phyloP scores from a whole-genome alignment of 805 yeast species.

The Phaffomyces antillensis region DNA sequence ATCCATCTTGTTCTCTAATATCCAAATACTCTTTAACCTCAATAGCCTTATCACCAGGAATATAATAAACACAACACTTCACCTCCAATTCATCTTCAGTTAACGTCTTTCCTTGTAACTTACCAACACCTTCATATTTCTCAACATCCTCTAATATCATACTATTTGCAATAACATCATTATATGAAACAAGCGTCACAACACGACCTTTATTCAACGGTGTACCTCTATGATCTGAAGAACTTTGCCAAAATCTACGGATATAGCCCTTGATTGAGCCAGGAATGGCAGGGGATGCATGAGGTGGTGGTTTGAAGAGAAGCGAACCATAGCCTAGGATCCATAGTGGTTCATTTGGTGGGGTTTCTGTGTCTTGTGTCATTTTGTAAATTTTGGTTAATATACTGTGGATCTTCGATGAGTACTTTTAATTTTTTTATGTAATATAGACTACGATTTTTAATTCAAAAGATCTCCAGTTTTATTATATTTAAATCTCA shows the following conservation, averaged over 20 bases:
- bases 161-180: slow-evolving; percentile 38
- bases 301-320: slow-evolving; percentile 86
- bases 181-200: slow-evolving; percentile 65
- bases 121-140: slow-evolving; percentile 9
- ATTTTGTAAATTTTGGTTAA: not conserved
- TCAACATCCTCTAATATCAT: slow-evolving; percentile 37
- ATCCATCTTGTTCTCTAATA: slow-evolving; percentile 84
- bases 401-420: too few relatives aligned
- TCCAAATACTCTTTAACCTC: slow-evolving; percentile 67
- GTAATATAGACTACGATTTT: too few relatives aligned
- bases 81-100: slow-evolving; percentile 36
- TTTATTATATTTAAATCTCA: too few relatives aligned
- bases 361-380: not conserved
- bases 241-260: slow-evolving; percentile 87
- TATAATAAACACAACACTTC: slow-evolving; percentile 81
- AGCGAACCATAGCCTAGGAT: slow-evolving; percentile 87
- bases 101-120: too few relatives aligned
- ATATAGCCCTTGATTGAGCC: slow-evolving; percentile 73
- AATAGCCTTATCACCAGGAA: slow-evolving; percentile 54
- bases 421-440: too few relatives aligned
- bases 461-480: too few relatives aligned
- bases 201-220: slow-evolving; percentile 86
- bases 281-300: slow-evolving; percentile 47
- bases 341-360: slow-evolving; percentile 46
- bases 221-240: slow-evolving; percentile 86